phyloP scores from a whole-genome alignment of 306 rosid genomes.

The Biancaea sappan region DNA sequence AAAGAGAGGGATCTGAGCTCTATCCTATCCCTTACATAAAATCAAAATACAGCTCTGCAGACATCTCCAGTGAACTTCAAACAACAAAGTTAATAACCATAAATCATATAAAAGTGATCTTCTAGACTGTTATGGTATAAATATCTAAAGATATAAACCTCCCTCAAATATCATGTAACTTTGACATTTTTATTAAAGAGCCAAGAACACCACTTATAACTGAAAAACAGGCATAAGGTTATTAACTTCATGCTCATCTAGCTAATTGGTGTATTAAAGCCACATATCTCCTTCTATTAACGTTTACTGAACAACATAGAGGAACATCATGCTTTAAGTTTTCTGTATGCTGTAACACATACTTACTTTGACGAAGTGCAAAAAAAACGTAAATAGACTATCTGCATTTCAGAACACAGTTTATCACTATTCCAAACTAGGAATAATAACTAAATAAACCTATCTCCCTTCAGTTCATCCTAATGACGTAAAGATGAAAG shows the following conservation, averaged over 20 bases:
- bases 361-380: conserved; percentile 22
- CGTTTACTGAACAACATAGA: not conserved
- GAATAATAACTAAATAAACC: not conserved
- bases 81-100: not conserved
- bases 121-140: not conserved
- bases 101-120: not conserved
- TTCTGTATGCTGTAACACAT: not conserved
- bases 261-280: not conserved
- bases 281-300: not conserved
- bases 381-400: not conserved
- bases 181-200: conserved; percentile 19
- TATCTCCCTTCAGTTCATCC: conserved; percentile 7
- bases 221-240: not conserved
- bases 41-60: conserved; percentile 19
- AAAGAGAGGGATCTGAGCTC: conserved; percentile 1
- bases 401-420: not conserved
- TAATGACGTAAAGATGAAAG: not conserved
- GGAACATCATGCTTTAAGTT: not conserved
- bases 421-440: conserved; percentile 2
- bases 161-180: conserved; percentile 7
- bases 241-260: not conserved
- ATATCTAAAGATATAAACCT: conserved; percentile 3
- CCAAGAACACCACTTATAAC: not conserved
- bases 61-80: conserved; percentile 13
- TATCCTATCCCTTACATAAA: conserved; percentile 8